A percentile compares a stretch with the other conserved stretches of the same genome.
Evolutionary conservation across 139 green algal species (phyloP).

Genomic region (Chlorella ohadii): DNA sequence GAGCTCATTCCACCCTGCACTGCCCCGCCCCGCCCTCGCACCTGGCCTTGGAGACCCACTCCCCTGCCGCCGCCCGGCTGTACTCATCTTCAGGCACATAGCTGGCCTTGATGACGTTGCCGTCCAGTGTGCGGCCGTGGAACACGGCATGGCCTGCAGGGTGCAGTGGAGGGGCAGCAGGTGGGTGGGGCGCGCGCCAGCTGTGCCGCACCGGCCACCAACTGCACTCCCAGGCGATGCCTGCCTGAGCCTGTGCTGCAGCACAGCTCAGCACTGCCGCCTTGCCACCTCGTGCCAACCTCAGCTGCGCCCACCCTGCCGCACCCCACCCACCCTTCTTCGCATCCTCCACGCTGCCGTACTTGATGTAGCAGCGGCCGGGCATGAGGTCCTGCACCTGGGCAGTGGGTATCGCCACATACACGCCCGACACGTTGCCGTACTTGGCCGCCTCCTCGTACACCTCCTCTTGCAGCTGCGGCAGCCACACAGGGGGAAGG

Average conservation of each 20-base stretch:
- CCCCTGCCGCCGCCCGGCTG: constrained; percentile 53
- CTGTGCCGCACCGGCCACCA: neutral
- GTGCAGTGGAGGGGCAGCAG: neutral
- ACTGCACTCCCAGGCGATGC: neutral
- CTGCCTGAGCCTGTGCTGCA: neutral
- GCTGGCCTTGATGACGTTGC: constrained; percentile 66
- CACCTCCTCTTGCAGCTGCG: constrained; percentile 79
- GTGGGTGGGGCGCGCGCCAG: neutral
- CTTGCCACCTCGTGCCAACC: neutral
- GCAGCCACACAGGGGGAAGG: neutral
- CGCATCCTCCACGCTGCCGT: constrained; percentile 52
- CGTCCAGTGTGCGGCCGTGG: constrained; percentile 80
- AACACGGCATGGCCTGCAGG: constrained; percentile 41
- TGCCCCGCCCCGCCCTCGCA: neutral
- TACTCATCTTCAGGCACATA: constrained; percentile 73
- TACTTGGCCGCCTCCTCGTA: constrained; percentile 70
- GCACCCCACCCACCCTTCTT: constrained; percentile 38
- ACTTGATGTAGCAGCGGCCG: constrained; percentile 78
- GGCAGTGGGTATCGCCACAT: constrained; percentile 62
- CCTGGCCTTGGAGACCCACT: constrained; percentile 66
- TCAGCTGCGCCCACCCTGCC: too few relatives aligned
- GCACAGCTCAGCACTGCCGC: too few relatives aligned
- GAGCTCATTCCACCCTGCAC: neutral
- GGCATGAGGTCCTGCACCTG: constrained; percentile 44
- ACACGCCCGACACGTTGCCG: constrained; percentile 64